These are phyloP conservation scores for Saccharomyces hybrid DNA, from an alignment of 1,139 yeast species.

Conservation along the genomic window DNA sequence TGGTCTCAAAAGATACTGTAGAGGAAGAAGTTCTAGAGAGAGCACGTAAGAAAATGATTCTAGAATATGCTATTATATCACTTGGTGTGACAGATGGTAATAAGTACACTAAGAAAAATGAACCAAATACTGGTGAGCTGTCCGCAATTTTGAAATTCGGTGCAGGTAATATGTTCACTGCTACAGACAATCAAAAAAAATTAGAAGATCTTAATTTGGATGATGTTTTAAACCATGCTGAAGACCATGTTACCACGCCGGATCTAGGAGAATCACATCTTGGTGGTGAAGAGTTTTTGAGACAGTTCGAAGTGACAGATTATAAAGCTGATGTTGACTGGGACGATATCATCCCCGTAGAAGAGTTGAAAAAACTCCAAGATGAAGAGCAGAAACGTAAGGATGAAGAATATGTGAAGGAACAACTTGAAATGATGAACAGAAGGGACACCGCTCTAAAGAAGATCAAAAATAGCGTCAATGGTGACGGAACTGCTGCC, in stretches of 20 bases:
- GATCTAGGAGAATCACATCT: constrained; percentile 93
- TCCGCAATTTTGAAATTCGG: constrained; percentile 95
- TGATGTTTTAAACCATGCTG: constrained; percentile 94
- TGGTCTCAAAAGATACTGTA: constrained; percentile 93
- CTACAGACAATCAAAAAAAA: constrained; percentile 86
- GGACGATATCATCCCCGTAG: constrained; percentile 98
- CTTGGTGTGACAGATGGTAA: constrained; percentile 79
- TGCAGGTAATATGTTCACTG: constrained; percentile 96
- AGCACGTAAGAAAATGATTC: constrained; percentile 95
- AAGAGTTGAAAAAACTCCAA: constrained; percentile 78
- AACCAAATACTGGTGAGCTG: constrained; percentile 78
- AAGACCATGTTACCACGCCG: constrained; percentile 93
- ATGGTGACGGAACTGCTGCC: constrained; percentile 30
- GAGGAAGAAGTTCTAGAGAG: constrained; percentile 96
- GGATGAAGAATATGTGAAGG: constrained; percentile 80
- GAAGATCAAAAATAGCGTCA: constrained; percentile 41
- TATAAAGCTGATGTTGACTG: constrained; percentile 97
- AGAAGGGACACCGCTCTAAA: constrained; percentile 74
- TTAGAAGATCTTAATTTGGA: constrained; percentile 92
- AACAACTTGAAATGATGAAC: constrained; percentile 81
- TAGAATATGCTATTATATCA: constrained; percentile 94
- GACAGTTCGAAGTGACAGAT: constrained; percentile 96
- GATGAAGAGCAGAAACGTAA: constrained; percentile 83
- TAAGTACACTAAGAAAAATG: constrained; percentile 45
- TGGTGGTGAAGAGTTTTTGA: constrained; percentile 96